Evolutionary conservation across 2,329 filamentous ascomycete species (phyloP).

Genomic region (Pseudodiploospora longispora): DNA sequence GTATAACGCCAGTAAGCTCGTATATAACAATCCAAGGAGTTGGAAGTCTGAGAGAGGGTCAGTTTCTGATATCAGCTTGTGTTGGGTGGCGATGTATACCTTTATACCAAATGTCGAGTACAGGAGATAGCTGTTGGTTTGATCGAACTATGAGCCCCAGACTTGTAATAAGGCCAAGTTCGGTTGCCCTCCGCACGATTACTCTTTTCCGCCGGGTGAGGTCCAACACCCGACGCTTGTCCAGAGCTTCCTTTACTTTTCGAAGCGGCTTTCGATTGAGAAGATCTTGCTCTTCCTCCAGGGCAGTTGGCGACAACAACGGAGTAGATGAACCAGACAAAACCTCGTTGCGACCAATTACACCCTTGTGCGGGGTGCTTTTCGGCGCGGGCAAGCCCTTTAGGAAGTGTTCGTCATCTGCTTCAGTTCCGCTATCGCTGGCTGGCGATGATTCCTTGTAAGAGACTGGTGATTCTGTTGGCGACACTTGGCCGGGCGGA

Average conservation of each 20-base stretch:
- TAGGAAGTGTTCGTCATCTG: slow-evolving; percentile 85
- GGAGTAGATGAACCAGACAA: slow-evolving; percentile 50
- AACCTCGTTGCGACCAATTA: slow-evolving; percentile 52
- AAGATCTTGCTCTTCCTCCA: slow-evolving; percentile 32
- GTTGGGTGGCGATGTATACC: slow-evolving; percentile 28
- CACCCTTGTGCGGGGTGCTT: slow-evolving; percentile 65
- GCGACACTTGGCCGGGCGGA: slow-evolving; percentile 15
- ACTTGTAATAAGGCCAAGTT: slow-evolving; percentile 42
- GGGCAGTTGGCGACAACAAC: slow-evolving; percentile 38
- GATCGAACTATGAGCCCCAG: slow-evolving; percentile 40
- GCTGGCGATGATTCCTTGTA: slow-evolving; percentile 50
- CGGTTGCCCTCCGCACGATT: slow-evolving; percentile 42
- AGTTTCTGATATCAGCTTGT: background rate
- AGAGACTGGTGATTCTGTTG: slow-evolving; percentile 19
- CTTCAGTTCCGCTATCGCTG: slow-evolving; percentile 90
- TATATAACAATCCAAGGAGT: slow-evolving; percentile 27
- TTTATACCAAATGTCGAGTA: slow-evolving; percentile 38
- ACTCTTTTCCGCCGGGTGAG: slow-evolving; percentile 38
- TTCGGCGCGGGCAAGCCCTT: slow-evolving; percentile 77
- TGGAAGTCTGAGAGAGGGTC: slow-evolving; percentile 31
- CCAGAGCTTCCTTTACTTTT: slow-evolving; percentile 7
- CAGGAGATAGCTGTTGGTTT: slow-evolving; percentile 37
- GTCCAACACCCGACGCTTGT: slow-evolving; percentile 16
- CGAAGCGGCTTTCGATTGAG: slow-evolving; percentile 12
- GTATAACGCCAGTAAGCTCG: slow-evolving; percentile 42